Evolutionary conservation across 2,329 filamentous ascomycete genomes (phyloP), one percentile per base, ranked within the genome.

Genomic region (Exophiala xenobiotica): DNA sequence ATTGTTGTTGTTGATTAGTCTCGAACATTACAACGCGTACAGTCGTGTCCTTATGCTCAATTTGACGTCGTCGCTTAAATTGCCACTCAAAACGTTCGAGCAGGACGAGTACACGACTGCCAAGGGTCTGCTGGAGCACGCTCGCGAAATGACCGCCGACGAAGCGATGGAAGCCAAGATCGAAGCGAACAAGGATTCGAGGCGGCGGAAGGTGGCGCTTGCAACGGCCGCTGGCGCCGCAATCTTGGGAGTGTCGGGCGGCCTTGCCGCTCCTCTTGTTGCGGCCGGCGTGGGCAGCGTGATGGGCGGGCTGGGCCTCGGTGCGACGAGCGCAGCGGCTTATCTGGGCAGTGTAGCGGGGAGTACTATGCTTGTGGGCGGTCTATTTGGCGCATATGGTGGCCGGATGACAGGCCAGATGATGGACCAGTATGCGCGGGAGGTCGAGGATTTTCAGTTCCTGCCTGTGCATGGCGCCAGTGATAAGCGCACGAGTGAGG

Each of bases 331-430:
- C 18, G 86, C 89, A 8, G 89, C 90, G 16, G 83, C 83, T 1
- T 82, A 96, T 46, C 74, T 97, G 0, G 92, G 91, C 8, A 79
- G 84, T 14, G 77, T 96, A 64, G 87, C 90, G 2, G 85, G 91
- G 29, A 93, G 87, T 56, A 82, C 85, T 4, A 80, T 93, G 12
- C 75, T 90, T 35, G 86, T 96, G 23, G 92, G 91, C 12, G 83
- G 87, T 29, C 74, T 97, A 31, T 96, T 97, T 64, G 93, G 93
- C 6, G 88, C 93, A n/a, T 96, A 95, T 65, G 88, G 88, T 37
- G 84, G 86, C 1, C 82, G 85, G 27, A 91, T 95, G 78, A 88
- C 87, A 0, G 83, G 85, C 46, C 86, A 90, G 67, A 89, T 91
- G 77, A 87, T 96, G 78, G 89, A 96, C 58, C 78, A 85, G n/a